phyloP scores from a whole-genome alignment of 768 basidiomycete species.

The Dioszegia crocea region DNA sequence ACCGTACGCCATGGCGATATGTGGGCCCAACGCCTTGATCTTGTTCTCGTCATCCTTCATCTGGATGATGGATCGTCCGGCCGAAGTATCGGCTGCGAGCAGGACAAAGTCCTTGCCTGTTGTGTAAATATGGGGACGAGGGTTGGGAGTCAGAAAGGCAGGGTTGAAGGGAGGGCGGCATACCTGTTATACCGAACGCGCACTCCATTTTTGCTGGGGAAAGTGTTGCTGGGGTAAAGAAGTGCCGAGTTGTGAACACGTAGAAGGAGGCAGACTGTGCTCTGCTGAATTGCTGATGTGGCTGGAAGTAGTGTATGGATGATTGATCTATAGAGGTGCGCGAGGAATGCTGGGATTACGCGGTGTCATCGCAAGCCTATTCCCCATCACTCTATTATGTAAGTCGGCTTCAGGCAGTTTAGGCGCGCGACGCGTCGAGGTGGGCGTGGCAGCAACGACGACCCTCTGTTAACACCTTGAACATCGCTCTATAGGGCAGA shows the following conservation, averaged over 20 bases:
- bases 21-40: constrained; percentile 83
- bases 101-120: constrained; percentile 86
- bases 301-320: not conserved
- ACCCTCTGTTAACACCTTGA: not conserved
- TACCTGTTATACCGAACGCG: constrained; percentile 71
- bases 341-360: not conserved
- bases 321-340: not conserved
- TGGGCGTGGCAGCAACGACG: not conserved
- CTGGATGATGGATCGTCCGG: constrained; percentile 88
- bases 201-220: constrained; percentile 64
- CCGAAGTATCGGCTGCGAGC: constrained; percentile 83
- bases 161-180: constrained; percentile 7
- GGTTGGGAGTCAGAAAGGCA: not conserved
- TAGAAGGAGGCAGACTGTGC: no score
- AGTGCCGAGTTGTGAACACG: not conserved
- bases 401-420: not conserved
- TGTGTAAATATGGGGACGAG: not conserved
- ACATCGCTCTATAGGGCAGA: not conserved
- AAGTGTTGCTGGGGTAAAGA: not conserved
- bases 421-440: constrained; percentile 3
- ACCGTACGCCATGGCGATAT: constrained; percentile 89
- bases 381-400: not conserved
- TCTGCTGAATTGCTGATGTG: no score
- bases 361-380: not conserved
- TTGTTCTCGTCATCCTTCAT: constrained; percentile 98